Evolutionary conservation across 2,329 filamentous ascomycete species (phyloP).

Genomic region (Penicillium sclerotigenum): DNA sequence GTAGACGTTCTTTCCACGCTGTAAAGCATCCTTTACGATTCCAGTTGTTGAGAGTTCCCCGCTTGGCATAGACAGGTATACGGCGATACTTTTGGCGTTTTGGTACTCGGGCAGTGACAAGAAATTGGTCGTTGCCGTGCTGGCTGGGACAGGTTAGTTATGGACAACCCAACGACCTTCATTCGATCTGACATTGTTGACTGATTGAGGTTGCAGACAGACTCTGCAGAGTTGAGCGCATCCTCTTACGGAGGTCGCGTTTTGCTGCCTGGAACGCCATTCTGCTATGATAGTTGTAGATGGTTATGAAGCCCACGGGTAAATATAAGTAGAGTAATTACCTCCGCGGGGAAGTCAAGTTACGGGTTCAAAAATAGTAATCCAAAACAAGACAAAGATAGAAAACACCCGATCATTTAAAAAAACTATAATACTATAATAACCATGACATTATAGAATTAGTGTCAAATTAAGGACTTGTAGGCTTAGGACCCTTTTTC

Average conservation of each 20-base stretch:
- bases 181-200: slow-evolving; percentile 63
- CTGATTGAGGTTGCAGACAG: slow-evolving; percentile 61
- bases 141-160: slow-evolving; percentile 52
- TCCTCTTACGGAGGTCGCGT: slow-evolving; percentile 67
- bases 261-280: slow-evolving; percentile 67
- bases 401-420: no score
- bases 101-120: slow-evolving; percentile 69
- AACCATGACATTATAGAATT: no score
- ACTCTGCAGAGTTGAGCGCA: slow-evolving; percentile 63
- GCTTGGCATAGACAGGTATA: slow-evolving; percentile 90
- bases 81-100: slow-evolving; percentile 69
- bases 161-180: not conserved
- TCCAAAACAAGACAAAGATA: not conserved
- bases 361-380: not conserved
- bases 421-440: no score
- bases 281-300: slow-evolving; percentile 16
- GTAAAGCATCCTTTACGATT: slow-evolving; percentile 78
- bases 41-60: slow-evolving; percentile 80
- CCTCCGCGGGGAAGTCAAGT: not conserved
- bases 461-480: no score
- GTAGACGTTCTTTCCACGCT: slow-evolving; percentile 77
- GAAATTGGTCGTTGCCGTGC: slow-evolving; percentile 62
- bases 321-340: not conserved
- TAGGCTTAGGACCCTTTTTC: no score
- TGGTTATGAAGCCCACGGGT: not conserved